Conservation (phyloP, 176 grass and related monocot genomes). For the Triticum monococcum region DNA sequence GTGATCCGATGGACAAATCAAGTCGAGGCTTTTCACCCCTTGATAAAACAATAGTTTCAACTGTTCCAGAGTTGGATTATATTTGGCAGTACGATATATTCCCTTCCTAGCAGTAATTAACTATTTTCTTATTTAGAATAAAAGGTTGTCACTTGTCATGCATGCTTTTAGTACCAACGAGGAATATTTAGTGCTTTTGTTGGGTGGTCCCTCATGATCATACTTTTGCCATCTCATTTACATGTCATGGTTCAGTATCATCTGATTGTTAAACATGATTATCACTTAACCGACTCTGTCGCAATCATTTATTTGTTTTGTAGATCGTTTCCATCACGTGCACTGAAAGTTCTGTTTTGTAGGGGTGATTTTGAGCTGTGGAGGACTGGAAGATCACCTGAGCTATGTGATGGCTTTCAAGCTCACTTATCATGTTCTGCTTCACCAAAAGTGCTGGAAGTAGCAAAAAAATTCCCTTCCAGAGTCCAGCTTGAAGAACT, state of each 20-base stretch:
- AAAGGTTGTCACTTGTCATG: not conserved
- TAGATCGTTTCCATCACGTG: not conserved
- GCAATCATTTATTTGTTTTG: conserved; percentile 1
- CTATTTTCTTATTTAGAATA: conserved; percentile 29
- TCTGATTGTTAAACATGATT: conserved; percentile 12
- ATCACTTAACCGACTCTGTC: not conserved
- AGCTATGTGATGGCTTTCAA: conserved; percentile 89
- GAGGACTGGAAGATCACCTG: conserved; percentile 55
- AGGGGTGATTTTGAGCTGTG: conserved; percentile 90
- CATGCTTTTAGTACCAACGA: not conserved
- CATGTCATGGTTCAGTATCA: conserved; percentile 15
- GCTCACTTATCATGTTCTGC: conserved; percentile 83
- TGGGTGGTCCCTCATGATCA: not conserved
- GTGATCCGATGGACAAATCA: conserved; percentile 29
- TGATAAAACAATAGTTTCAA: conserved; percentile 47
- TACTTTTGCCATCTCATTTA: conserved; percentile 6
- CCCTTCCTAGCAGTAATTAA: not conserved
- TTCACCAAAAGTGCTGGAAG: conserved; percentile 61
- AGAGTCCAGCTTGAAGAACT: conserved; percentile 84
- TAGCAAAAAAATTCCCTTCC: conserved; percentile 66
- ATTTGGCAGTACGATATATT: conserved; percentile 89
- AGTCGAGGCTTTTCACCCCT: conserved; percentile 32
- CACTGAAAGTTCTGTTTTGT: conserved; percentile 19
- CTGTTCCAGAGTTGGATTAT: conserved; percentile 65
- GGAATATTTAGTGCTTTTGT: not conserved